Base-by-base conservation (phyloP, 345 rosid species). In the Linum usitatissimum region DNA sequence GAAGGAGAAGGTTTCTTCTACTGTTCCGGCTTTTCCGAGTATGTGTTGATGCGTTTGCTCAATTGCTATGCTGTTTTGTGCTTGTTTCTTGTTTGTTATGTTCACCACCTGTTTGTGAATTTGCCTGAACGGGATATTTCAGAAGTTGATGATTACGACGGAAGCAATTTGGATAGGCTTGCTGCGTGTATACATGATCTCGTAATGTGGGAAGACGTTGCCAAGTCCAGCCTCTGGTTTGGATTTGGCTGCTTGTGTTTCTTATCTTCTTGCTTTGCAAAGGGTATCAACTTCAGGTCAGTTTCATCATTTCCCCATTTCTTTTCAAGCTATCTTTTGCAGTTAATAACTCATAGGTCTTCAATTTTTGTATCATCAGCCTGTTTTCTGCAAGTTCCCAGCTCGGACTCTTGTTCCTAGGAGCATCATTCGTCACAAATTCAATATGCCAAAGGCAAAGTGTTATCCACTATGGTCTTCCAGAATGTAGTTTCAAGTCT, bases 211-310 rank as follows among this genome's bases (percentile, higher is more conserved):
- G 85, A 73, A 68, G 95, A 91, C 71, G 81, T 70, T 62, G 87
- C 96, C 6, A 91, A 83, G 66, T 86, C 98, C 38, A 88, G 85
- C 23, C 83, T 91, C 59, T 91, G 98, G 95, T 88, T 88, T 62
- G 98, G 96, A 30, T 65, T 92, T 9, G 95, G 98, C 28, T 86
- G 82, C 67, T 56, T 89, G n/a, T 80, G 82, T 67, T 82, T 85
- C 87, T 55, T 88, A 14, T 86, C 95, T 59, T 85, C 96, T 78
- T 85, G 87, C 79, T 84, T 92, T 68, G 76, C 98, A 18, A 80
- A 70, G 79, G 91, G 95, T 23, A 63, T 87, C 56, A 78, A 58
- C 79, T 87, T 87, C 71, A 86, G 91, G 96, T 88, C 57, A 59
- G 66, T 53, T n/a, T 58, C 68, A 18, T 67, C 0, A 5, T 48